Base-by-base conservation (phyloP, 2,329 filamentous ascomycete genomes). In the Rosellinia necatrix region DNA sequence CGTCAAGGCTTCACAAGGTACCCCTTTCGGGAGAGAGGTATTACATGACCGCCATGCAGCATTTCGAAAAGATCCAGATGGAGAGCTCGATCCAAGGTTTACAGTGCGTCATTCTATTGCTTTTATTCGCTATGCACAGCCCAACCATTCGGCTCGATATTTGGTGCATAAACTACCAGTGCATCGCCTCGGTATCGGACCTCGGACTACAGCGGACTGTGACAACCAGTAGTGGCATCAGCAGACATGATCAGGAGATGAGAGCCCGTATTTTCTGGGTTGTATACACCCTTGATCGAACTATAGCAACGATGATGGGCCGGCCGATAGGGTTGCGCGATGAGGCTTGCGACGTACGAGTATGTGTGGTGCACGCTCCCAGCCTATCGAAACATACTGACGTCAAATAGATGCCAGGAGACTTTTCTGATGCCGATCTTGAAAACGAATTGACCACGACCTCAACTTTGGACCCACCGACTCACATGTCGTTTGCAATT, bases 131-230 rank as follows among this genome's bases (percentile, higher is more conserved):
- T 0, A 70, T 83, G 10, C 76, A 82, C 30, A 81, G 75, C 56
- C 76, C 80, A 0, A 76, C 73, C 1, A 75, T 79, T 46, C 69
- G 74, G 0, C 62, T 82, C 3, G 82, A 81, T 52, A 70, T 80
- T 0, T 83, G 81, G 81, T 79, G 80, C 49, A 67, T 83, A 1
- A 81, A 82, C 49, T 83, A 83, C 49, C 80, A 82, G 56, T 82
- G 79, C 34, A 70, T 83, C 8, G 79, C 80, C 1, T 72, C 76
- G 0, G 68, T 81, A 0, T 68, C 83, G 2, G 81, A 83, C 40
- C 62, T 83, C 1, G 81, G 80, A 0, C 65, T 83, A 0, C 81
- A 83, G 50, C 72, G 81, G 19, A 74, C 81, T 47, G 74, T 82
- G 6, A 76, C 73, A 1, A 69, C 72, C 0, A 72, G 72, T 0